A percentile compares a stretch with the other conserved stretches of the same genome.
These are phyloP conservation scores for Brassica cretica DNA, from an alignment of 345 rosid genomes.

Conservation along the genomic window DNA sequence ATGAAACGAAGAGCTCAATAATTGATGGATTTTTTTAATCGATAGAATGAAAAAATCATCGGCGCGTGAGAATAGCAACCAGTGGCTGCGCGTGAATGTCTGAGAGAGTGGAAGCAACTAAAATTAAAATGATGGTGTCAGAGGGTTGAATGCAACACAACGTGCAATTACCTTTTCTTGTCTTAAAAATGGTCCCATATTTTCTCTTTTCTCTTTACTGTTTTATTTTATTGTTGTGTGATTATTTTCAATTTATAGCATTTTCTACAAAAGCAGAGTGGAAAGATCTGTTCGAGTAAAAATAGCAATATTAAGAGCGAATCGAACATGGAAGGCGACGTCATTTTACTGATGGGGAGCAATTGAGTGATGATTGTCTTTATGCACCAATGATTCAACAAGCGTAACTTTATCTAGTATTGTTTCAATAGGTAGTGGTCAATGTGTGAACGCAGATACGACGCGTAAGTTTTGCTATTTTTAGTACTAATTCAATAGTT, in stretches of 20 bases:
- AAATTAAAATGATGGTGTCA: constrained; percentile 25
- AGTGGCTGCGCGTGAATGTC: constrained; percentile 9
- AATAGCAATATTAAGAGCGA: constrained; percentile 23
- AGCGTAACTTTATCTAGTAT: neutral
- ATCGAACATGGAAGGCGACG: constrained; percentile 19
- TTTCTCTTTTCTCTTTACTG: neutral
- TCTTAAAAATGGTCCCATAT: constrained; percentile 23
- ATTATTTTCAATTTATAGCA: constrained; percentile 4
- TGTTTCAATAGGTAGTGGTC: neutral
- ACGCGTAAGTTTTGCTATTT: neutral
- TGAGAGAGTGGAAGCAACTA: neutral
- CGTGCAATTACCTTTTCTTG: constrained; percentile 33
- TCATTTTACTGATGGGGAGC: constrained; percentile 17
- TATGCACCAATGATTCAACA: neutral
- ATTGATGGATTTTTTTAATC: neutral
- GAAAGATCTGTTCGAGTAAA: constrained; percentile 19
- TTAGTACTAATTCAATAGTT: neutral
- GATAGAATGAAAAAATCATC: neutral
- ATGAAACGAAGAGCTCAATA: constrained; percentile 22
- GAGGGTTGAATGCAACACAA: constrained; percentile 35
- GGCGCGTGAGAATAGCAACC: constrained; percentile 5
- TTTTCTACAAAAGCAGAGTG: constrained; percentile 15
- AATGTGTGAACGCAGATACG: neutral
- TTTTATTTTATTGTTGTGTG: neutral
- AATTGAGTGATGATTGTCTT: neutral